Base-by-base conservation (phyloP, 495 filamentous ascomycete genomes). In the Clohesyomyces aquaticus region DNA sequence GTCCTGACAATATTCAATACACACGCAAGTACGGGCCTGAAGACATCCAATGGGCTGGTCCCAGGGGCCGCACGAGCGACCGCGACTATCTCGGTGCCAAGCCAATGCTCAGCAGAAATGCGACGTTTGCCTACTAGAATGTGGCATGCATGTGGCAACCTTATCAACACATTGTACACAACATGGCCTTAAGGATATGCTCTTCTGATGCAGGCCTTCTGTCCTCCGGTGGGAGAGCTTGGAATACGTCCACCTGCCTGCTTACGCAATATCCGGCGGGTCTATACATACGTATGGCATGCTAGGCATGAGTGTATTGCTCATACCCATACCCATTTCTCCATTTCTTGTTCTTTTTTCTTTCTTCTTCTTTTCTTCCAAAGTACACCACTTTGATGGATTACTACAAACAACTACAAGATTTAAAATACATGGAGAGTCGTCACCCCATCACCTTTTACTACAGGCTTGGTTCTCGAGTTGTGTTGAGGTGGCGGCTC, bases 51-150 rank as follows among this genome's bases (percentile, higher is more conserved):
- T 69, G 58, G 50, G 62, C 56, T 27, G 43, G 51, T 38, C 32
- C 32, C 6, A 25, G 23, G 14, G 8, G 21, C 53, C 52, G 59
- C 16, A 55, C 25, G 28, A 35, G 61, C 11, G 61, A 65, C 3
- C 1, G 18, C 1, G 19, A 22, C 11, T 21, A 38, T 3, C 12
- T 38, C 25, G 51, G 47, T 32, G 18, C 51, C 8, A 65, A 58
- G 41, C 61, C 66, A 9, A 47, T 14, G 6, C 35, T 69, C 18
- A 45, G 52, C n/a, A 48, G 62, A 26, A 23, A 42, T 43, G 52
- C 62, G 11, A 69, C 66, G 42, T 69, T 29, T 59, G 66, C 46
- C 29, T 69, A 69, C 47, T 69, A 69, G 61, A 11, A 42, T 23
- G n/a, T 25, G 42, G 38, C 16, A 18, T 25, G 16, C 22, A 12